These are phyloP conservation scores for Papiliotrema flavescens DNA, from an alignment of 1,284 basidiomycete genomes.

Conservation along the genomic window DNA sequence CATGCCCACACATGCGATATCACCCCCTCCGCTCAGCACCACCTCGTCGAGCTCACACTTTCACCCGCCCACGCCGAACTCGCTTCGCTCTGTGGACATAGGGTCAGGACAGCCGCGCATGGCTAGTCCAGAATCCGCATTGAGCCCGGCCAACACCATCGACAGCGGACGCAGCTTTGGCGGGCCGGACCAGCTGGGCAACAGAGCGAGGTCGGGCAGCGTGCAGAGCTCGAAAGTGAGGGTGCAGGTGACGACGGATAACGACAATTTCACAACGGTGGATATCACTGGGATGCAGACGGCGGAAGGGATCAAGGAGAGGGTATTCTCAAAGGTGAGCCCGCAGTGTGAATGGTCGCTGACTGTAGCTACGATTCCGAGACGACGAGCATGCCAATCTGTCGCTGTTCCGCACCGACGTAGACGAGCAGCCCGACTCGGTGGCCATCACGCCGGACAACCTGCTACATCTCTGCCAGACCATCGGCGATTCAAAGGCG, in stretches of 20 bases:
- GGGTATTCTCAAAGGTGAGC: constrained; percentile 75
- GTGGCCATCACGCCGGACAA: constrained; percentile 65
- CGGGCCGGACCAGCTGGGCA: constrained; percentile 14
- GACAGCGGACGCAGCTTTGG: constrained; percentile 22
- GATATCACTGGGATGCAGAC: constrained; percentile 68
- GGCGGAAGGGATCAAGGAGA: constrained; percentile 72
- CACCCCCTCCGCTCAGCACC: constrained; percentile 6
- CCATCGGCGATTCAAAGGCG: constrained; percentile 67
- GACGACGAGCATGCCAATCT: constrained; percentile 74
- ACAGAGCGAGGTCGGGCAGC: constrained; percentile 21
- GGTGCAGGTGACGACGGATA: constrained; percentile 67
- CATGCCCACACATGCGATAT: constrained; percentile 6
- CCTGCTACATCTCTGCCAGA: constrained; percentile 67
- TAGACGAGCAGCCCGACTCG: constrained; percentile 69
- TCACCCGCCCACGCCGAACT: constrained; percentile 9
- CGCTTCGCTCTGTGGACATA: not conserved
- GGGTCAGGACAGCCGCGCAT: constrained; percentile 14
- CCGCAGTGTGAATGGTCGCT: not conserved
- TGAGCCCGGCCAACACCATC: constrained; percentile 23
- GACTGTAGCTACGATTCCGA: constrained; percentile 66
- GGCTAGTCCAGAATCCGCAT: constrained; percentile 31
- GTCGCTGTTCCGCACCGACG: constrained; percentile 80
- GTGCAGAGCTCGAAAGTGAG: constrained; percentile 22
- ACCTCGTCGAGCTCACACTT: constrained; percentile 3
- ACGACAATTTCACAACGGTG: constrained; percentile 72